Percentiles rank a stretch among this genome's conserved stretches.
Evolutionary conservation across 2,329 filamentous ascomycete genomes (phyloP).

Genomic region (Cercospora nicotianae): DNA sequence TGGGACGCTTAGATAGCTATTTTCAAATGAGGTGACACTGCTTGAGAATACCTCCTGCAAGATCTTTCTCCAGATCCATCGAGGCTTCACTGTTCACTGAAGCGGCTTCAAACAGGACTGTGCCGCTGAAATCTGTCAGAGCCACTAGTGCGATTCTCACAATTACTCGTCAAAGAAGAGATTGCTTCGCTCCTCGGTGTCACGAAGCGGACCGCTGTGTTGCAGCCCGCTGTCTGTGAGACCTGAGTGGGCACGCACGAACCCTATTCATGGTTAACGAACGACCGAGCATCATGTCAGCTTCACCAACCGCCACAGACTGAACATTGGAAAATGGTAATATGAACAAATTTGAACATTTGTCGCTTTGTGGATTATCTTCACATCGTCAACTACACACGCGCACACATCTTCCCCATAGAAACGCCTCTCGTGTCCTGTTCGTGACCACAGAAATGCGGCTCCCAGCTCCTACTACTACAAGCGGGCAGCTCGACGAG

Average conservation of each 20-base stretch:
- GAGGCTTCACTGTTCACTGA: background rate
- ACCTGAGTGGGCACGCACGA: background rate
- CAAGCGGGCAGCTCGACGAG: background rate
- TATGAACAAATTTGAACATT: background rate
- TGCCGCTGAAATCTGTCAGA: background rate
- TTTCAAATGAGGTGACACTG: background rate
- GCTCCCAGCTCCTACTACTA: background rate
- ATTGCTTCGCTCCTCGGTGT: background rate
- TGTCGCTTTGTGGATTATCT: background rate
- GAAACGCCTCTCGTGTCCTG: constrained; percentile 10
- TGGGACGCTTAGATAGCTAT: background rate
- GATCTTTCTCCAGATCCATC: background rate
- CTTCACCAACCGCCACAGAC: background rate
- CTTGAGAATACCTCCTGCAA: background rate
- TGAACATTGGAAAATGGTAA: background rate
- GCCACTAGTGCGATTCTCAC: background rate
- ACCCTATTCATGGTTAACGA: background rate
- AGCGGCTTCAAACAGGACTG: background rate
- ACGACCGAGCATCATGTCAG: background rate
- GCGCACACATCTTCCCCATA: background rate
- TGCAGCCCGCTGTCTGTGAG: background rate
- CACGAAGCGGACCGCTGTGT: background rate
- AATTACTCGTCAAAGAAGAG: background rate
- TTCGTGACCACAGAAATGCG: constrained; percentile 10
- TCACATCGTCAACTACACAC: constrained; percentile 1